Evolutionary conservation across 75 land plant species (phyloP), one percentile per base, ranked within the genome.

Genomic region (Pinus taeda): DNA sequence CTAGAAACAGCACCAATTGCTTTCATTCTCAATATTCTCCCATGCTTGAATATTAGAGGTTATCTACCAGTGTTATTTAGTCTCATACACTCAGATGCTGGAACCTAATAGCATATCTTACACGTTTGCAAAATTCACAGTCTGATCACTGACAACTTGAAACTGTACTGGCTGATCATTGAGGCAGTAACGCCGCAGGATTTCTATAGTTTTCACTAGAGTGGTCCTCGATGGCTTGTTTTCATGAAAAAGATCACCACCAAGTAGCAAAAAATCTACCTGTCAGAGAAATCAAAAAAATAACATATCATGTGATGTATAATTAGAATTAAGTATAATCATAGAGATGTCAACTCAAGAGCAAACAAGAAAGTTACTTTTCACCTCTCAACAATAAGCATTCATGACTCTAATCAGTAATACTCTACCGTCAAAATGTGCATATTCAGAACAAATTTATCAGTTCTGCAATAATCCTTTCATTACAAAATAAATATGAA

Each of bases 131-230:
- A 96, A 96, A 79, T 95, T 97, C 58, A 95, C 84, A 58, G 95
- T 93, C 85, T 95, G 98, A 67, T 95, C 99, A 78, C 99, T 95
- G 73, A 97, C 99, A 86, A 97, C 98, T 92, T 93, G 95, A 74
- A 94, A 95, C 84, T 90, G 92, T 45, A 95, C 90, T 6, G 98
- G 99, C 21, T 73, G 86, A 81, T 97, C 99, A 83, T 92, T 91
- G 15, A 97, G 88, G 78, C 95, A 92, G 73, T 95, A 86, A 55
- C 86, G 91, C 9, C 98, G 90, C 3, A 97, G 87, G 62, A 95
- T 97, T 79, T 97, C 99, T 59, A 97, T 92, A 29, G 92, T 82
- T 81, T 90, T 93, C 21, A 97, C 93, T 55, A 97, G 78, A 24
- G 98, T 92, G 60, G 99, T 69, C 45, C 97, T 77, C 37, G 98